A percentile compares a stretch with the other conserved stretches of the same genome.
Conservation (phyloP, 2,329 filamentous ascomycete species). For the Xylaria sp. region DNA sequence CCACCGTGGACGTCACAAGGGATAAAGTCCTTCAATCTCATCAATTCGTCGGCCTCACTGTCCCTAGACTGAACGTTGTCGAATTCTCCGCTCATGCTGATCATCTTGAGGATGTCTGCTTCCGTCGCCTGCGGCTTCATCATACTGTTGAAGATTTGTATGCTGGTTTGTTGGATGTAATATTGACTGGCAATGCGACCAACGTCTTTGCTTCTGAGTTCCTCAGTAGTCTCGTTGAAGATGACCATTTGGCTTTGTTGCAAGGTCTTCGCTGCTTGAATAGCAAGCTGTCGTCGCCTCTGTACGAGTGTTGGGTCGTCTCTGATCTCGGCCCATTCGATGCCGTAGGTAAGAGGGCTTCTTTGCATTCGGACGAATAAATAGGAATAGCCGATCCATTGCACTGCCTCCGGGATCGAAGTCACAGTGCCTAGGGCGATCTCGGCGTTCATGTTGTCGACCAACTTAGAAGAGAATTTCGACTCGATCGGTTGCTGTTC, state of each 20-base stretch:
- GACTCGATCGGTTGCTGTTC: conserved; percentile 97
- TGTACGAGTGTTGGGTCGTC: conserved; percentile 89
- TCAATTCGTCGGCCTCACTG: conserved; percentile 86
- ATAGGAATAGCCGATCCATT: conserved; percentile 98
- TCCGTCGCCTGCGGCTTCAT: conserved; percentile 87
- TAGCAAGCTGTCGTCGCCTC: conserved; percentile 80
- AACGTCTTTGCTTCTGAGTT: conserved; percentile 90
- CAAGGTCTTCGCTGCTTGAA: conserved; percentile 83
- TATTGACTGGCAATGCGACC: conserved; percentile 96
- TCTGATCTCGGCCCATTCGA: conserved; percentile 87
- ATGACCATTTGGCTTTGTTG: conserved; percentile 99
- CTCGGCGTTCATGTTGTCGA: conserved; percentile 96
- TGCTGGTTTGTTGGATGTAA: conserved; percentile 90
- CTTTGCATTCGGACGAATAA: conserved; percentile 95
- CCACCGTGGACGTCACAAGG: conserved; percentile 79
- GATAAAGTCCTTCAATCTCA: conserved; percentile 69
- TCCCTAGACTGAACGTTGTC: conserved; percentile 95
- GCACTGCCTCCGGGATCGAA: conserved; percentile 87
- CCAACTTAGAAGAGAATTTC: conserved; percentile 88
- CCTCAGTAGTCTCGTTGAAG: conserved; percentile 92
- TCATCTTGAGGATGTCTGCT: conserved; percentile 92
- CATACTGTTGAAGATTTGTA: conserved; percentile 95
- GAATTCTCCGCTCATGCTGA: conserved; percentile 96
- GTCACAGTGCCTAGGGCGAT: conserved; percentile 93
- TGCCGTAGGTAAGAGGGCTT: conserved; percentile 89